These are phyloP conservation scores for Penicillium sp. DNA, from an alignment of 2,329 filamentous ascomycete species.

Conservation along the genomic window DNA sequence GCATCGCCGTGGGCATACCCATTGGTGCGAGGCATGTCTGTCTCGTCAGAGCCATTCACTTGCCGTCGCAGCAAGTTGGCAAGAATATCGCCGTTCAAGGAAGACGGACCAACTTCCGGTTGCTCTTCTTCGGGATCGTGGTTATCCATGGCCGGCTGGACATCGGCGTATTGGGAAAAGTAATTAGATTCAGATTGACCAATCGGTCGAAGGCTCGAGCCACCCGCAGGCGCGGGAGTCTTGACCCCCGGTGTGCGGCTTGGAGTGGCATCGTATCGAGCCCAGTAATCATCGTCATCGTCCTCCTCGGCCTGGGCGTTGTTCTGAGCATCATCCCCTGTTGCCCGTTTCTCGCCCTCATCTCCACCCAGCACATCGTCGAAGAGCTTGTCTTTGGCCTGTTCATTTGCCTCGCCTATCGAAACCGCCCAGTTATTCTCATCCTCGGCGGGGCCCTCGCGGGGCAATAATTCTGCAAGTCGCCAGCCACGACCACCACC, in stretches of 20 bases:
- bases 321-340: not conserved
- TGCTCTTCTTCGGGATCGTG: conserved; percentile 56
- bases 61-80: conserved; percentile 38
- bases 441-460: conserved; percentile 46
- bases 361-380: conserved; percentile 31
- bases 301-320: conserved; percentile 42
- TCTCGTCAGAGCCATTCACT: conserved; percentile 23
- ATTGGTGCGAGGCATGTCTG: conserved; percentile 21
- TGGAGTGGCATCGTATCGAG: conserved; percentile 55
- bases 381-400: conserved; percentile 33
- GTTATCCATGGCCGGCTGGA: conserved; percentile 59
- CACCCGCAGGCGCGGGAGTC: conserved; percentile 27
- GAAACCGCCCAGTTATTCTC: conserved; percentile 49
- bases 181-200: conserved; percentile 52
- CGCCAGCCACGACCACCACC: conserved; percentile 52
- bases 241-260: conserved; percentile 45
- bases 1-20: conserved; percentile 18
- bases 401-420: conserved; percentile 51
- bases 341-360: not conserved
- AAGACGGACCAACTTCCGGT: conserved; percentile 45
- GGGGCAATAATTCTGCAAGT: conserved; percentile 53
- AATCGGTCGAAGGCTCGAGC: conserved; percentile 24
- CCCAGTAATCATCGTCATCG: conserved; percentile 61
- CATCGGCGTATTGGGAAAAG: conserved; percentile 56
- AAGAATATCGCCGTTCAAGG: conserved; percentile 50